Evolutionary conservation across 192 early-diverging fungal species (phyloP).

Genomic region (Gaertneriomyces sp.): DNA sequence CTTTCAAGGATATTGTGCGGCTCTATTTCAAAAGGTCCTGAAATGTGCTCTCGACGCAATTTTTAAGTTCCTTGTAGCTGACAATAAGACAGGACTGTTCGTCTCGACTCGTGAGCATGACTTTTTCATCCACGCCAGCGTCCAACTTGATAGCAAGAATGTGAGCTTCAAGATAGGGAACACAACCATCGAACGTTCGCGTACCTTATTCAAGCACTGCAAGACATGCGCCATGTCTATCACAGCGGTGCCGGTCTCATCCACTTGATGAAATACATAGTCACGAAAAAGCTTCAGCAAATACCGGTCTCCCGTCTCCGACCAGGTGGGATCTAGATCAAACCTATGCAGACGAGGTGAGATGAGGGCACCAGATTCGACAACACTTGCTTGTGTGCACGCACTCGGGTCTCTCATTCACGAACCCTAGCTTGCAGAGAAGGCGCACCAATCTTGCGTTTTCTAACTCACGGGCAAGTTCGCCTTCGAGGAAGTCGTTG

Average conservation of each 20-base stretch:
- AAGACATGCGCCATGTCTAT: conserved; percentile 91
- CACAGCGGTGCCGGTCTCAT: conserved; percentile 72
- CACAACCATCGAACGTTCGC: neutral
- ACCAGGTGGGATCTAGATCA: conserved; percentile 87
- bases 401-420: conserved; percentile 85
- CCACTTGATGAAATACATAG: conserved; percentile 95
- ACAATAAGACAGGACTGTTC: conserved; percentile 97
- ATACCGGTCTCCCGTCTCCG: conserved; percentile 97
- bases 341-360: conserved; percentile 50
- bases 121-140: conserved; percentile 87
- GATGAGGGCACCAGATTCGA: neutral
- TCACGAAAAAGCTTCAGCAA: conserved; percentile 96
- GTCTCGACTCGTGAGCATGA: conserved; percentile 93
- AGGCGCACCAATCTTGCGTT: conserved; percentile 89
- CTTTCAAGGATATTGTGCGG: neutral
- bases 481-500: conserved; percentile 77
- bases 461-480: conserved; percentile 78
- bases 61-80: conserved; percentile 90
- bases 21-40: conserved; percentile 56
- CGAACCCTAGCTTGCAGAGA: conserved; percentile 86
- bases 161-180: neutral
- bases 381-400: conserved; percentile 11
- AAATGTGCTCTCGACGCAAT: conserved; percentile 84
- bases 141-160: conserved; percentile 63
- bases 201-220: conserved; percentile 91